These are phyloP conservation scores for Fusarium begoniae DNA, from an alignment of 2,329 filamentous ascomycete species.

Conservation along the genomic window DNA sequence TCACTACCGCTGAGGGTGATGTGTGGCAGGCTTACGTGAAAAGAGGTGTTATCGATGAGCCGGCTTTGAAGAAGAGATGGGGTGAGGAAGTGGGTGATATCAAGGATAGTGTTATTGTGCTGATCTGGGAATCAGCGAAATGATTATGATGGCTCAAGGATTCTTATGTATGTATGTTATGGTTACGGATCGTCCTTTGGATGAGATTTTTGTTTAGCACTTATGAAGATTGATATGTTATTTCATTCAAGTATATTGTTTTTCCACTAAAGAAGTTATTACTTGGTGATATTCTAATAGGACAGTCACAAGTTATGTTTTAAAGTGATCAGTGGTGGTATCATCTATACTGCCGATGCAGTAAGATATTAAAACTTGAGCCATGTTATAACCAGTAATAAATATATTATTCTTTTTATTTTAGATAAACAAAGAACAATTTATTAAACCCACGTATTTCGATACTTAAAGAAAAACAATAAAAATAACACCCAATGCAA, in stretches of 20 bases:
- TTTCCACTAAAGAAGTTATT: background rate
- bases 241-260: background rate
- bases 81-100: background rate
- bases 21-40: conserved; percentile 60
- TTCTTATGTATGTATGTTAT: conserved; percentile 27
- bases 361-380: background rate
- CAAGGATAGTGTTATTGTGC: conserved; percentile 40
- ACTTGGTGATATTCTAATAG: background rate
- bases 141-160: conserved; percentile 22
- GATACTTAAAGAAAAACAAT: rapidly evolving
- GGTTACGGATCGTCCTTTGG: conserved; percentile 9
- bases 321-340: background rate
- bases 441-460: too few species aligned
- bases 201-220: background rate
- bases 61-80: conserved; percentile 29
- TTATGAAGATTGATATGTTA: background rate
- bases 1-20: conserved; percentile 46
- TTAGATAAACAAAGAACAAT: background rate
- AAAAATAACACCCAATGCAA: background rate
- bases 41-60: conserved; percentile 27
- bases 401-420: background rate
- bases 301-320: background rate
- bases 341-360: background rate
- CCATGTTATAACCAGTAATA: background rate
- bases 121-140: conserved; percentile 41